A percentile compares a stretch with the other conserved stretches of the same genome.
Conservation (phyloP, 768 basidiomycete genomes). For the Aureoboletus auriporus region DNA sequence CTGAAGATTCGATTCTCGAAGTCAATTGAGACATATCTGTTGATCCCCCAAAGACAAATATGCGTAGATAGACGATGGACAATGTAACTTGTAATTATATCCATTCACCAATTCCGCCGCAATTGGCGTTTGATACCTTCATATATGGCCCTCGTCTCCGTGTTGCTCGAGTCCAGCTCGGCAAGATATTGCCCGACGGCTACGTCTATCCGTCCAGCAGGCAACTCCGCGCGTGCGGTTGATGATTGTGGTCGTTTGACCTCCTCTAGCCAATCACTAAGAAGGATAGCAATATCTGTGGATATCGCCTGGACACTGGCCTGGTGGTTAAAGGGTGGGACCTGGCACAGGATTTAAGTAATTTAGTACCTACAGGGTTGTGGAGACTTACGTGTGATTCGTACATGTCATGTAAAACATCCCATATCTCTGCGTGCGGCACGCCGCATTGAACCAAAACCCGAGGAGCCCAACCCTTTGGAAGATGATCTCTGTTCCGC, state of each 20-base stretch:
- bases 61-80: conserved; percentile 11
- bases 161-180: conserved; percentile 59
- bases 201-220: conserved; percentile 70
- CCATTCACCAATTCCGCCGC: conserved; percentile 63
- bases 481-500: conserved; percentile 51
- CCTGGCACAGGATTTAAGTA: conserved; percentile 35
- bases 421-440: conserved; percentile 79
- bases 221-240: conserved; percentile 61
- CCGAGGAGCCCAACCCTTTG: conserved; percentile 79
- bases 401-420: conserved; percentile 80
- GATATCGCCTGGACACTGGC: conserved; percentile 76
- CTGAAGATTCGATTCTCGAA: conserved; percentile 79
- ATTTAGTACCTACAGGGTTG: neutral
- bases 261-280: conserved; percentile 77
- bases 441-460: conserved; percentile 79
- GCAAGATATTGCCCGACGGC: conserved; percentile 71
- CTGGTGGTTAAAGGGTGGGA: conserved; percentile 82
- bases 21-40: conserved; percentile 42
- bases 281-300: conserved; percentile 75
- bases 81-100: conserved; percentile 4
- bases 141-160: conserved; percentile 61
- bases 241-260: conserved; percentile 71
- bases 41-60: conserved; percentile 9
- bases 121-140: conserved; percentile 70
- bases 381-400: conserved; percentile 69